A percentile compares a stretch with the other conserved stretches of the same genome.
Conservation (phyloP, 768 basidiomycete species). For the Cyathus striatus region DNA sequence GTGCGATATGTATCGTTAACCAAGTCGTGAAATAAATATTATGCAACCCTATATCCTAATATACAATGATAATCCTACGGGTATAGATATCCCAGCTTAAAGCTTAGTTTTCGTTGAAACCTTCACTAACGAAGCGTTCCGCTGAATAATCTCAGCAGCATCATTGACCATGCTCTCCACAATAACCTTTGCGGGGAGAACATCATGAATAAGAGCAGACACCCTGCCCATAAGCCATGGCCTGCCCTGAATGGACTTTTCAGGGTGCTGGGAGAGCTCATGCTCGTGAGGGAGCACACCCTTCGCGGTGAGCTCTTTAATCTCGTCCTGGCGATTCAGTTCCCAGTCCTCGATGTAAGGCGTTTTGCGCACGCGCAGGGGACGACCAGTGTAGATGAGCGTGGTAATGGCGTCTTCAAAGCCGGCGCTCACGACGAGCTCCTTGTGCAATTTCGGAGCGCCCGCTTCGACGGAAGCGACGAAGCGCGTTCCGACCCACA, state of each 20-base stretch:
- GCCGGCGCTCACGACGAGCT: conserved; percentile 61
- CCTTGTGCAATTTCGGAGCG: conserved; percentile 83
- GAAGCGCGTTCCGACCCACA: conserved; percentile 89
- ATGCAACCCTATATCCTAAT: too few species aligned
- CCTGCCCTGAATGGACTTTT: conserved; percentile 61
- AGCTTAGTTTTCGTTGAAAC: conserved; percentile 43
- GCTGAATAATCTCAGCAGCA: conserved; percentile 28
- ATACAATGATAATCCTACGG: too few species aligned
- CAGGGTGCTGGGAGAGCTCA: conserved; percentile 77
- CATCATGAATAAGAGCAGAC: conserved; percentile 64
- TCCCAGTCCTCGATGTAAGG: conserved; percentile 83
- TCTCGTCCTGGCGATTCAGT: conserved; percentile 72
- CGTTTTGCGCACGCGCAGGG: conserved; percentile 79
- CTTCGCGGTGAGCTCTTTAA: conserved; percentile 73
- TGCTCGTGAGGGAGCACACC: conserved; percentile 75
- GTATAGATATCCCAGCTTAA: too few species aligned
- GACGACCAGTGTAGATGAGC: conserved; percentile 87
- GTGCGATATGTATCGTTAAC: too few species aligned
- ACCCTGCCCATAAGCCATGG: conserved; percentile 86
- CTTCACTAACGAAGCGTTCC: conserved; percentile 30
- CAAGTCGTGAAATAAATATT: too few species aligned
- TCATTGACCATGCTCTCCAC: conserved; percentile 68
- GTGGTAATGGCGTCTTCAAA: conserved; percentile 81
- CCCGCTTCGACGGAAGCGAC: conserved; percentile 78
- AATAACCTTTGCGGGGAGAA: conserved; percentile 80